Evolutionary conservation across 83 land plant genomes (phyloP).

Genomic region (Larix sibirica): DNA sequence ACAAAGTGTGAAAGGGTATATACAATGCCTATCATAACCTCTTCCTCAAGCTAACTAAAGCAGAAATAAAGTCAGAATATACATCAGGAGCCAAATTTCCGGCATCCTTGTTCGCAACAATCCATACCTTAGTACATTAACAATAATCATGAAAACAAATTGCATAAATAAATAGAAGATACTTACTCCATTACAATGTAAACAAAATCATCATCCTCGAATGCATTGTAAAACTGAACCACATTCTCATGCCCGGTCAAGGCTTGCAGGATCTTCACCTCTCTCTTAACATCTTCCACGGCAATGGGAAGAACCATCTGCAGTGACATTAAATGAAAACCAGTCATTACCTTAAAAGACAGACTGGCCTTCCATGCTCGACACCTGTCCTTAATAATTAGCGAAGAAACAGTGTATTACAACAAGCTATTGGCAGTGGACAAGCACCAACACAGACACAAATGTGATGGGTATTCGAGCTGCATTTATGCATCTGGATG

Average conservation of each 20-base stretch:
- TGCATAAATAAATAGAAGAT: neutral
- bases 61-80: too few relatives aligned
- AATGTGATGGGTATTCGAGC: neutral
- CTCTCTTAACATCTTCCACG: slow-evolving; percentile 93
- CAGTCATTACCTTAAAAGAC: neutral
- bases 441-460: neutral
- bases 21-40: too few relatives aligned
- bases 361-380: neutral
- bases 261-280: slow-evolving; percentile 86
- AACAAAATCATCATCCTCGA: slow-evolving; percentile 86
- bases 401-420: neutral
- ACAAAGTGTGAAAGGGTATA: too few relatives aligned
- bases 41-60: too few relatives aligned
- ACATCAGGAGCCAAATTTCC: too few relatives aligned
- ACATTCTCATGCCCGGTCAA: slow-evolving; percentile 91
- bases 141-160: neutral
- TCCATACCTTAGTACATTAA: neutral
- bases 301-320: slow-evolving; percentile 96
- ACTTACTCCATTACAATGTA: slow-evolving; percentile 98
- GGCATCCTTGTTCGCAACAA: neutral
- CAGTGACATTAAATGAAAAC: slow-evolving; percentile 8
- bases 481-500: neutral
- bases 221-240: slow-evolving; percentile 87
- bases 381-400: neutral
- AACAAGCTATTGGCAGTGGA: neutral